phyloP scores from a whole-genome alignment of 2,329 filamentous ascomycete genomes.

The Fusarium brevicatenulatum region DNA sequence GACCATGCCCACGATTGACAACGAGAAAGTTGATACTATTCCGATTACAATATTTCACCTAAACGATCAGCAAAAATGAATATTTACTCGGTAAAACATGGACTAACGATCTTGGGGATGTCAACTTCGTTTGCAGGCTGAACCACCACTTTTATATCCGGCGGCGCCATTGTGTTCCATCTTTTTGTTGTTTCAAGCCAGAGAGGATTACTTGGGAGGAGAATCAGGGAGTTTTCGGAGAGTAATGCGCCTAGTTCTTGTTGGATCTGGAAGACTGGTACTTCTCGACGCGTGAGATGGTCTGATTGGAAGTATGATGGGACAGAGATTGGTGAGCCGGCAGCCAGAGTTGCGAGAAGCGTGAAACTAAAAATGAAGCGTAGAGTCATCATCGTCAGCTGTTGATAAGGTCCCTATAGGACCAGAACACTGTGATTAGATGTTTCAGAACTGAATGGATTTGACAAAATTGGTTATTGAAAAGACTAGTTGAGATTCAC shows the following conservation, averaged over 20 bases:
- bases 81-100: rapidly evolving
- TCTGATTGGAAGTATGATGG: not conserved
- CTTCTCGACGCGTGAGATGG: not conserved
- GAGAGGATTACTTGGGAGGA: not conserved
- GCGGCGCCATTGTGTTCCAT: not conserved
- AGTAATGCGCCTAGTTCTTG: not conserved
- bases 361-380: not conserved
- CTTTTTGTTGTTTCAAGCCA: not conserved
- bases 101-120: not conserved
- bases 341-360: rapidly evolving
- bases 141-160: not conserved
- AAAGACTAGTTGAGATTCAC: not conserved
- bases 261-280: not conserved
- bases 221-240: not conserved
- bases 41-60: not conserved
- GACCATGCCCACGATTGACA: not conserved
- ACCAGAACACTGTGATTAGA: rapidly evolving
- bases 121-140: not conserved
- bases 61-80: not conserved
- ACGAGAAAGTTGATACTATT: not conserved
- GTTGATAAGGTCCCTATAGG: not conserved
- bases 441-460: not conserved
- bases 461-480: rapidly evolving
- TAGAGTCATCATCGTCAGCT: rapidly evolving
- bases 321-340: not conserved